Evolutionary conservation across 2,329 filamentous ascomycete genomes (phyloP), one percentile per base, ranked within the genome.

Genomic region (Cryoendolithus antarcticus): DNA sequence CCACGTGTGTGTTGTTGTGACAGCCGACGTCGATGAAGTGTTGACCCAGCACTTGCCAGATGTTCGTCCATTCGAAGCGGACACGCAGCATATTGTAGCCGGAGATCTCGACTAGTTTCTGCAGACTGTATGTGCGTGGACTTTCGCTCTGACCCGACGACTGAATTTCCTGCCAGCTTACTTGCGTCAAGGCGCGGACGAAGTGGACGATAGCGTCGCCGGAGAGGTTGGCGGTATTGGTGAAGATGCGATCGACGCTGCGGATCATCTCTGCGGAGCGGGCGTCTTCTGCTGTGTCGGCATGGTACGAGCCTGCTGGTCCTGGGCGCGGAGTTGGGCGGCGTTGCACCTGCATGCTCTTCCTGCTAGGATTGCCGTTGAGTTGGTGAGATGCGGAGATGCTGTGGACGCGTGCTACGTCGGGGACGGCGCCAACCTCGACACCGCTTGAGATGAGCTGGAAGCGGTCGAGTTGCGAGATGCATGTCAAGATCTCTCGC

Each of bases 61-160:
- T 94, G 52, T 82, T 89, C 9, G 83, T 93, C 91, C 91, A 98
- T 59, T 98, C 91, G 53, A 96, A 96, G 53, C 91, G 82, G 29
- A 98, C 89, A 69, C 91, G 80, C 43, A 85, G 86, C 91, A 98
- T 98, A 66, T 98, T 98, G 75, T 98, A 98, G 62, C 94, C 95
- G 60, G 86, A 93, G 61, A 98, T 96, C 62, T 98, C 91, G 10
- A 98, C 93, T 46, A 98, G 76, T 62, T 98, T 98, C 57, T 98
- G 91, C 45, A 98, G 67, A 64, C 88, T 95, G 70, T 95, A 98
- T 6, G 89, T 98, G 39, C 93, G 78, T 8, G 91, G 91, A 13
- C 86, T 93, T 44, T 98, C 91, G 55, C 89, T 95, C 41, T 89
- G 85, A 0, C 91, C 91, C 0, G 91, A 96, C 3, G 91, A 93